Evolutionary conservation across 2,329 filamentous ascomycete genomes (phyloP).

Genomic region (Fusarium mangiferae): DNA sequence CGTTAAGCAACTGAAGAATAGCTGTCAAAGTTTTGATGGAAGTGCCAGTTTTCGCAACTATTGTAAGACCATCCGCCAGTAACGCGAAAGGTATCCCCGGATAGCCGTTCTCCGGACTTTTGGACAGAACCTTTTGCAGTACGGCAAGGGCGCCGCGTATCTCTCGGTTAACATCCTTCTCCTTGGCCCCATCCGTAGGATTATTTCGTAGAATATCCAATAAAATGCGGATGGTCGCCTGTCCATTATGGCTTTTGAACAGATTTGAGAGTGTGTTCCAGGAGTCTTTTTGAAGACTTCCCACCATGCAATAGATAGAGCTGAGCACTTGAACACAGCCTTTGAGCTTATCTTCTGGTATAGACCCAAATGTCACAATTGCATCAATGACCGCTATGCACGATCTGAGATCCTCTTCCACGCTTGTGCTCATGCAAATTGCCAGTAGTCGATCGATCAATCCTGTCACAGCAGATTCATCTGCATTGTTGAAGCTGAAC

Average conservation of each 20-base stretch:
- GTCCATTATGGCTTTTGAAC: conserved; percentile 78
- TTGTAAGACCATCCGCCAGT: conserved; percentile 67
- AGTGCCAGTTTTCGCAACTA: conserved; percentile 57
- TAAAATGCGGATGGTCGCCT: conserved; percentile 73
- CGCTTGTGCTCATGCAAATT: conserved; percentile 75
- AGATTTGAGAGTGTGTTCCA: conserved; percentile 79
- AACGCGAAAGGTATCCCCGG: conserved; percentile 68
- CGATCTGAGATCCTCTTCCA: conserved; percentile 71
- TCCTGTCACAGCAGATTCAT: conserved; percentile 68
- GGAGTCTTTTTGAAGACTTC: conserved; percentile 67
- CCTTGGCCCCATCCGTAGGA: conserved; percentile 56
- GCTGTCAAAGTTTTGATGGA: conserved; percentile 59
- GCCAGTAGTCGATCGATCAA: conserved; percentile 71
- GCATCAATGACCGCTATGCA: conserved; percentile 76
- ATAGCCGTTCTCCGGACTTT: conserved; percentile 68
- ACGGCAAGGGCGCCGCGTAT: conserved; percentile 72
- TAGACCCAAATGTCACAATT: conserved; percentile 76
- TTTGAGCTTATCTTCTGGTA: conserved; percentile 71
- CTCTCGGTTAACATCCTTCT: conserved; percentile 64
- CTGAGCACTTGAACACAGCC: conserved; percentile 77
- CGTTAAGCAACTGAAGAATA: conserved; percentile 64
- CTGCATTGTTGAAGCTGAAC: conserved; percentile 77
- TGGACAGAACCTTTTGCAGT: conserved; percentile 70
- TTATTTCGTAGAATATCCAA: conserved; percentile 69
- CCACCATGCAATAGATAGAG: conserved; percentile 75